Evolutionary conservation across 2,329 filamentous ascomycete genomes (phyloP).

Genomic region (Hypoxylon rubiginosum): DNA sequence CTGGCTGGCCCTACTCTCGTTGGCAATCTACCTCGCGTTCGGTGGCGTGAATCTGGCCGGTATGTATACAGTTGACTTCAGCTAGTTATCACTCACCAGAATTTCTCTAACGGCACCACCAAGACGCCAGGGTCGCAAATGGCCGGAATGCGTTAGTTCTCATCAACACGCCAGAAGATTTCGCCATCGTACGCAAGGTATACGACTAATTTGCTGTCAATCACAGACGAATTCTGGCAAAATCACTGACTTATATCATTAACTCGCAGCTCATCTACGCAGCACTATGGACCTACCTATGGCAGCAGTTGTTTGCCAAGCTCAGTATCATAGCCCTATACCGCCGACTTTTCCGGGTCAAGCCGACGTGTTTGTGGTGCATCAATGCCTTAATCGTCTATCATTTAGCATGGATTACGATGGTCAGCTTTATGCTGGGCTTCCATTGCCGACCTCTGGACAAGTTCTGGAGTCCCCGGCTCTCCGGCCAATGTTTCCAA

Average conservation of each 20-base stretch:
- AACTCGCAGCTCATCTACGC: slow-evolving; percentile 12
- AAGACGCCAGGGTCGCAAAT: slow-evolving; percentile 9
- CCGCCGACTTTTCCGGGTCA: neutral
- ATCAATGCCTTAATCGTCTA: neutral
- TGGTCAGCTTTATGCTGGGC: neutral
- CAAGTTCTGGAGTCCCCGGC: neutral
- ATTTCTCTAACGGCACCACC: neutral
- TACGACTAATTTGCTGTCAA: neutral
- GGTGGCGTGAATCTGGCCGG: slow-evolving; percentile 2
- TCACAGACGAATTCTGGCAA: neutral
- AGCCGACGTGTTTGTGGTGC: neutral
- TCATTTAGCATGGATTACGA: neutral
- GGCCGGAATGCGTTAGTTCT: slow-evolving; percentile 10
- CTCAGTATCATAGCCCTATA: slow-evolving; percentile 1
- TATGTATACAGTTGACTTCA: neutral
- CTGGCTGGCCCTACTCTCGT: slow-evolving; percentile 18
- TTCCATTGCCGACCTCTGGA: neutral
- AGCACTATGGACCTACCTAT: neutral
- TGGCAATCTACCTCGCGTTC: slow-evolving; percentile 7
- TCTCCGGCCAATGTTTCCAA: neutral
- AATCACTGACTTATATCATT: neutral
- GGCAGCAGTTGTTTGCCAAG: neutral
- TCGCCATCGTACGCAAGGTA: slow-evolving; percentile 18
- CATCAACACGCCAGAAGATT: slow-evolving; percentile 13
- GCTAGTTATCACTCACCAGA: neutral